phyloP scores from a whole-genome alignment of 331 rosid genomes.

The Prunus yedoensis region DNA sequence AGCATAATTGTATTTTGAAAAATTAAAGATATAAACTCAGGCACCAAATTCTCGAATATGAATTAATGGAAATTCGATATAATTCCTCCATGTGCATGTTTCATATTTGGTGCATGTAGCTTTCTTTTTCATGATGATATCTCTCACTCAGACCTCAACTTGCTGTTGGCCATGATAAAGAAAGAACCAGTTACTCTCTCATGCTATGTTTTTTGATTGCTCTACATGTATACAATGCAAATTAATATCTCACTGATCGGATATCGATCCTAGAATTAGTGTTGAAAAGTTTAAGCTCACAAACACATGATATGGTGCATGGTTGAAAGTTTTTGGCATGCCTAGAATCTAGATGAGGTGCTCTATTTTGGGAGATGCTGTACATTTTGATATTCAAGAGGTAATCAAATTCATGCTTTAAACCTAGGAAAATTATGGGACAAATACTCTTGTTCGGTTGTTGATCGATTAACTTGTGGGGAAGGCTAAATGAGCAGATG shows the following conservation, averaged over 20 bases:
- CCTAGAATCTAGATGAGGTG: background rate
- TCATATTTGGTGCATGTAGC: background rate
- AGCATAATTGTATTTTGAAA: slow-evolving; percentile 28
- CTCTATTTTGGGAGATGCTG: no score
- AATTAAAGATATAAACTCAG: slow-evolving; percentile 16
- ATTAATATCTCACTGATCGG: background rate
- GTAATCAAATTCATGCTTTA: no score
- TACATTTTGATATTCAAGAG: no score
- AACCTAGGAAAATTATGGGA: background rate
- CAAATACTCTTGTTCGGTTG: background rate
- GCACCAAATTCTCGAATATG: background rate
- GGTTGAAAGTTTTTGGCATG: background rate
- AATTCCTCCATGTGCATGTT: background rate
- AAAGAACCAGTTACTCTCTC: background rate
- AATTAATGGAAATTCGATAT: background rate
- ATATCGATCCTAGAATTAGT: no score
- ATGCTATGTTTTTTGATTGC: background rate
- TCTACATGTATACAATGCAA: background rate
- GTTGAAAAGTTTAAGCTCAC: no score
- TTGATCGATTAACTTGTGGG: background rate
- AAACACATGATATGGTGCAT: background rate
- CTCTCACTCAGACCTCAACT: background rate
- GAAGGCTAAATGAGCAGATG: background rate
- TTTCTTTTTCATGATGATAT: background rate
- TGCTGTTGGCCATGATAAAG: background rate